Base-by-base conservation (phyloP, 805 yeast species). In the Debaryomyces castellii region DNA sequence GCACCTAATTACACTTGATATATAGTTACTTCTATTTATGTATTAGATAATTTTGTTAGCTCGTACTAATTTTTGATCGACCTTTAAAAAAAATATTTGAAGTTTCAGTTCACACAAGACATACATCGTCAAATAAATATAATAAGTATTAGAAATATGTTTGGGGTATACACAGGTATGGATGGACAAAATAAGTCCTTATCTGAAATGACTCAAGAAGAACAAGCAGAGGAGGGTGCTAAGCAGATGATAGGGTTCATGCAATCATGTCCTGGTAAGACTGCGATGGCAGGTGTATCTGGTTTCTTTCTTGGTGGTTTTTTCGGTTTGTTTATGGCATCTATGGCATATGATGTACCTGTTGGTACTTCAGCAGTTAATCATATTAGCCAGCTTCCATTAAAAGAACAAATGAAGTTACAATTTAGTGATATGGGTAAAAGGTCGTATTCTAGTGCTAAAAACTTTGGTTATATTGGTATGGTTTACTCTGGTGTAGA, bases 271-370 rank as follows among this genome's bases (percentile, higher is more conserved):
- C 97, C 97, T 0, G 98, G 97, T 16, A 92, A 94, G 63, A 81
- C 96, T 0, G 84, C 77, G 20, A 83, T 91, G 75, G 86, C 96
- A 23, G 98, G 97, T 50, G 97, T 85, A 17, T 83, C 96, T 11
- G 98, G 98, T 18, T 92, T 89, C 67, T 91, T 85, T 32, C 80
- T 92, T 30, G 98, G 98, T 69, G 98, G 97, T 50, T 87, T 91
- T 48, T 90, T 92, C 65, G 97, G 98, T 51, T 70, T 94, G 40
- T 90, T 92, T 72, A 94, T 92, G 97, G 92, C 94, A 1, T 78
- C 83, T 10, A 78, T 67, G 83, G 82, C 91, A 0, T 89, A 87
- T 60, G 96, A 88, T 65, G 89, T 87, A 1, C 89, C 95, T 1
- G 74, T 80, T 7, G 86, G 89, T 32, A 78, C 81, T 0, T 60